Conservation (phyloP, 176 grass and related monocot genomes). For the maize (Zea mays) region Zm-B73-REFERENCE-NAM-5.0 NC_050101.1:174089501-174090000, state of each 20-base stretch:
- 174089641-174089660: slow-evolving; percentile 91
- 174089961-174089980: slow-evolving; percentile 95
- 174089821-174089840: background rate
- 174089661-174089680: slow-evolving; percentile 67
- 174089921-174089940: slow-evolving; percentile 95
- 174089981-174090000: slow-evolving; percentile 11
- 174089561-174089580: slow-evolving; percentile 98
- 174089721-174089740: slow-evolving; percentile 82
- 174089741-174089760: slow-evolving; percentile 98
- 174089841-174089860: background rate
- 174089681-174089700: slow-evolving; percentile 35
- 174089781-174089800: slow-evolving; percentile 47
- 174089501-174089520: slow-evolving; percentile 96
- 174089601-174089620: slow-evolving; percentile 86
- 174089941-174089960: slow-evolving; percentile 95
- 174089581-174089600: slow-evolving; percentile 70
- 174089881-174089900: slow-evolving; percentile 71
- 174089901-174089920: slow-evolving; percentile 94
- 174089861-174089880: background rate
- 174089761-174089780: slow-evolving; percentile 73
- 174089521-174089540: slow-evolving; percentile 98
- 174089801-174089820: background rate
- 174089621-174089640: slow-evolving; percentile 87
- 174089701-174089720: slow-evolving; percentile 70
- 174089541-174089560: slow-evolving; percentile 98